Base-by-base conservation (phyloP, 2,329 filamentous ascomycete species). In the Penicillium sp. region DNA sequence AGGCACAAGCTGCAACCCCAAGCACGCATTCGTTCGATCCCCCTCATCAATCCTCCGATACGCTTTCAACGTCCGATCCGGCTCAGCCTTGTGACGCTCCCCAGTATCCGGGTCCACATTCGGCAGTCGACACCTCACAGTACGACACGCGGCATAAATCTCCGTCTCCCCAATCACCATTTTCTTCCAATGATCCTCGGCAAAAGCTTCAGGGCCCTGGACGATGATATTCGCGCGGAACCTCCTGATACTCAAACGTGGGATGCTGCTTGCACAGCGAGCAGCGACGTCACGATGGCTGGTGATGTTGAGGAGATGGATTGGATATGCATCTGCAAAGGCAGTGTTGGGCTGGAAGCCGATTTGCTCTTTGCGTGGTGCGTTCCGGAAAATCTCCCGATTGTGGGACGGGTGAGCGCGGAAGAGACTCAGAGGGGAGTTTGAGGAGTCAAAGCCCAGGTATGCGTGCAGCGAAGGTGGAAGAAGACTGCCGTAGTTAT, bases 171-270 rank as follows among this genome's bases (percentile, higher is more conserved):
- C 80, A 33, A 85, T 77, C 26, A 70, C 68, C 26, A 86, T 78
- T n/a, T 74, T 75, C 58, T 82, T 84, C 85, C 85, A 88, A 25
- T 73, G 64, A 65, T 88, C 85, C 69, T 88, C 86, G 5, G 75
- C 78, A 69, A 84, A 87, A 2, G 83, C 77, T 13, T 73, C 72
- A 0, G 81, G 79, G 0, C 85, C 85, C 25, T 81, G 79, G 48
- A 87, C 66, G 58, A 86, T 80, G 46, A 88, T 80, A 67, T 88
- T 88, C 14, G 85, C 80, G 45, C 85, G 79, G 67, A 86, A 87
- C 14, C 85, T 80, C 6, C 81, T 72, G n/a, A 82, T 80, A 54
- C 81, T 80, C 37, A 87, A 74, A 1, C 72, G 70, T 0, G 79
- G 79, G 14, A 76, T 73, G 4, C 73, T 74, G 6, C 67, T 64